Percentiles rank a stretch among this genome's conserved stretches.
Conservation (phyloP, 176 grass and related monocot species). For the Pontederia crassipes region DNA sequence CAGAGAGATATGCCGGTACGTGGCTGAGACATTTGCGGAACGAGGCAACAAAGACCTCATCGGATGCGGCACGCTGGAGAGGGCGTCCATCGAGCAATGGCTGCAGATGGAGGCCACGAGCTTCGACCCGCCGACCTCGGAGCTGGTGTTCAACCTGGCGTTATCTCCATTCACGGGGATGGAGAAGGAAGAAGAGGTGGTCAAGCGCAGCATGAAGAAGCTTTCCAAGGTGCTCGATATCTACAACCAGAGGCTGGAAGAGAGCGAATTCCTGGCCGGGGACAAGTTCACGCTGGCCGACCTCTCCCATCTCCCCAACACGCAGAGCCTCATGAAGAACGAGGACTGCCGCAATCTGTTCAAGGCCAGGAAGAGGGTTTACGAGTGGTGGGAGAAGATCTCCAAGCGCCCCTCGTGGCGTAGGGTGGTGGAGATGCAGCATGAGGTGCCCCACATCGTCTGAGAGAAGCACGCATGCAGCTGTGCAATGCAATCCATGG, state of each 20-base stretch:
- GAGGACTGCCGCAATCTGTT: conserved; percentile 41
- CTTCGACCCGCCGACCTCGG: conserved; percentile 71
- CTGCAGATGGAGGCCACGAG: conserved; percentile 61
- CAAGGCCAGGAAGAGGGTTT: conserved; percentile 70
- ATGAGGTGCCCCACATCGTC: background rate
- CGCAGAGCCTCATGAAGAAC: conserved; percentile 45
- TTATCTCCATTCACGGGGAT: conserved; percentile 13
- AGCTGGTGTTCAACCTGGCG: conserved; percentile 65
- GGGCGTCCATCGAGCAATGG: conserved; percentile 86
- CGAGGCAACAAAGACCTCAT: conserved; percentile 45
- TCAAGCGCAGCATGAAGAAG: conserved; percentile 17
- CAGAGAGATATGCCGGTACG: conserved; percentile 70
- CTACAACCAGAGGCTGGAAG: conserved; percentile 66
- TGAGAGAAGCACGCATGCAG: no score
- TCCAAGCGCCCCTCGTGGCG: conserved; percentile 39
- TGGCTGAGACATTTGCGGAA: conserved; percentile 48
- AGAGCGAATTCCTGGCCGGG: conserved; percentile 55
- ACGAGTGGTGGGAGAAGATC: conserved; percentile 69
- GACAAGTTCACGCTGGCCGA: conserved; percentile 77
- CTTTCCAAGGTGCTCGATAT: conserved; percentile 64
- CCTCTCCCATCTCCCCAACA: conserved; percentile 78
- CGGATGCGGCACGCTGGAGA: conserved; percentile 62
- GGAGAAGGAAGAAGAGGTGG: background rate
- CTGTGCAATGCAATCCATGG: no score
- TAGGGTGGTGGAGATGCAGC: conserved; percentile 28